Evolutionary conservation across 768 basidiomycete species (phyloP).

Genomic region (Lactarius akahatsu): DNA sequence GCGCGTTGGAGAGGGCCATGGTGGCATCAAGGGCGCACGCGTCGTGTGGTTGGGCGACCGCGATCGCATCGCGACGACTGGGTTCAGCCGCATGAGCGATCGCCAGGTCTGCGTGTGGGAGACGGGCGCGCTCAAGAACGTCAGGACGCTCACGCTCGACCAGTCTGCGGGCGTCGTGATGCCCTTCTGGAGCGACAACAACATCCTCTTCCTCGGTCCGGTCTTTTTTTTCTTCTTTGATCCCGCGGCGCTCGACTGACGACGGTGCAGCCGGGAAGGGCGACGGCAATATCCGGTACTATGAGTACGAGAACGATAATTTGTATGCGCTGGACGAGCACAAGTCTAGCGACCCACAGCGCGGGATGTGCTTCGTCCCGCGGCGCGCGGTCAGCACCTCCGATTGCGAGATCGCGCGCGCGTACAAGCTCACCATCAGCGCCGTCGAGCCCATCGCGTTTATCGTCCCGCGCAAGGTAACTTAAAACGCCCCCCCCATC

Average conservation of each 20-base stretch:
- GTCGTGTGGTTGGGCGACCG: conserved; percentile 89
- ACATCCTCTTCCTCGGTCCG: conserved; percentile 74
- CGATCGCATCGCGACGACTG: conserved; percentile 90
- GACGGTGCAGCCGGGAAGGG: conserved; percentile 39
- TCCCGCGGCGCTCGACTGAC: no score
- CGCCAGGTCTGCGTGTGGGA: conserved; percentile 92
- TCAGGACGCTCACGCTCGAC: conserved; percentile 81
- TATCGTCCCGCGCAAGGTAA: conserved; percentile 91
- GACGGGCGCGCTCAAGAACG: conserved; percentile 64
- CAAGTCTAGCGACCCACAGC: conserved; percentile 89
- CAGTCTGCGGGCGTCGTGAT: conserved; percentile 92
- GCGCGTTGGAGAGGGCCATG: conserved; percentile 80
- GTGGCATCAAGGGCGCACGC: conserved; percentile 89
- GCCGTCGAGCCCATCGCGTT: conserved; percentile 90
- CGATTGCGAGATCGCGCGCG: conserved; percentile 94
- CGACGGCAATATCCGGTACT: conserved; percentile 98
- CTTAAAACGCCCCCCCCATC: conserved; percentile 29
- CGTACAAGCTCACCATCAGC: conserved; percentile 78
- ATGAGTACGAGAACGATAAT: conserved; percentile 87
- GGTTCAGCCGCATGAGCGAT: conserved; percentile 96
- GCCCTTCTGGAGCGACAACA: conserved; percentile 98
- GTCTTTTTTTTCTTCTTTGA: no score
- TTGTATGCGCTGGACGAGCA: conserved; percentile 77
- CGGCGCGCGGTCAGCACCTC: conserved; percentile 83
- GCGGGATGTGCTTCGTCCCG: conserved; percentile 96